phyloP scores from a whole-genome alignment of 2,329 filamentous ascomycete species.

The Aureobasidium namibiae region DNA sequence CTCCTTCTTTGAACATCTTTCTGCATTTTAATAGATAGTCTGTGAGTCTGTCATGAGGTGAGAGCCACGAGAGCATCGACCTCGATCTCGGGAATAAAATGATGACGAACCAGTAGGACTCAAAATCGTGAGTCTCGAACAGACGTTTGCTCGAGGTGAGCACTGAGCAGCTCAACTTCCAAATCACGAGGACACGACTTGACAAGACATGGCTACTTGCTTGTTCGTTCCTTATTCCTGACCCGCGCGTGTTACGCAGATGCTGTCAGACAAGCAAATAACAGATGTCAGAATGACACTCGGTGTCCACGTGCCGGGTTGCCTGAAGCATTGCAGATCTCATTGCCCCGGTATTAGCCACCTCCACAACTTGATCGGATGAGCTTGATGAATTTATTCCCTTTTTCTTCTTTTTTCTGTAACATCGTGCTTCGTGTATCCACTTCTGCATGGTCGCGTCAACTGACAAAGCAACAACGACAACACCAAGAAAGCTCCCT shows the following conservation, averaged over 20 bases:
- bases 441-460: neutral
- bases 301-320: neutral
- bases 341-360: neutral
- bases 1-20: neutral
- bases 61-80: neutral
- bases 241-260: too few species aligned
- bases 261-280: neutral
- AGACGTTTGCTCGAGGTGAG: too few species aligned
- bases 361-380: constrained; percentile 5
- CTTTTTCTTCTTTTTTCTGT: neutral
- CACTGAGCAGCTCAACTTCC: too few species aligned
- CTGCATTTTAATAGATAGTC: neutral
- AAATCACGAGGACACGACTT: too few species aligned
- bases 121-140: neutral
- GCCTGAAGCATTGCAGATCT: neutral
- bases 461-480: neutral
- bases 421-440: too few species aligned
- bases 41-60: neutral
- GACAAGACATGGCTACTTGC: neutral
- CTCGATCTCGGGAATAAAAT: neutral
- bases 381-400: neutral
- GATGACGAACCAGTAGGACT: neutral
- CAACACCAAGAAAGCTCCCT: neutral
- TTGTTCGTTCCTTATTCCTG: neutral
- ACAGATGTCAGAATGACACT: neutral